phyloP scores from a whole-genome alignment of 1,284 basidiomycete species.

The Garcileccinum viscosum region DNA sequence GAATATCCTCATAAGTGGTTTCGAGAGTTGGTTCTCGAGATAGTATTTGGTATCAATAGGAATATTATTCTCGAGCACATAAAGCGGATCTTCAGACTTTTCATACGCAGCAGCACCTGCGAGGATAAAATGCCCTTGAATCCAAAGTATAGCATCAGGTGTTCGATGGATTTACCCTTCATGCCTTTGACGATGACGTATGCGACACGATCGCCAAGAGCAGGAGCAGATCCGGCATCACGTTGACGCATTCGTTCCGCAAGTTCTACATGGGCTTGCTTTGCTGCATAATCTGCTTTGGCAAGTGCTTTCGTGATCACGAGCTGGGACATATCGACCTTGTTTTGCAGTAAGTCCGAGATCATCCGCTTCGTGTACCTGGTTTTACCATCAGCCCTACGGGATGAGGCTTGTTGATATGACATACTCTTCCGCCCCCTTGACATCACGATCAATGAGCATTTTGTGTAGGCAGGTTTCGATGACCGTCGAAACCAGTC shows the following conservation, averaged over 20 bases:
- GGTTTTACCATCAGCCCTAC: constrained; percentile 15
- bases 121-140: neutral
- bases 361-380: constrained; percentile 94
- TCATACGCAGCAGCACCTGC: constrained; percentile 95
- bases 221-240: constrained; percentile 93
- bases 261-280: constrained; percentile 94
- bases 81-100: constrained; percentile 95
- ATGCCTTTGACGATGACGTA: constrained; percentile 97
- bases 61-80: constrained; percentile 94
- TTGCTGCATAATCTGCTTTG: constrained; percentile 87
- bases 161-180: constrained; percentile 63
- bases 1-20: constrained; percentile 94
- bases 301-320: constrained; percentile 96
- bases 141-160: neutral
- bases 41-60: constrained; percentile 98
- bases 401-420: constrained; percentile 4
- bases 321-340: constrained; percentile 95
- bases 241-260: constrained; percentile 94
- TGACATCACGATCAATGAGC: constrained; percentile 92
- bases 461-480: constrained; percentile 97
- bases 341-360: constrained; percentile 92
- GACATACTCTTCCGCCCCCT: constrained; percentile 86
- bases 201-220: constrained; percentile 93
- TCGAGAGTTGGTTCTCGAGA: constrained; percentile 94
- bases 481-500: constrained; percentile 93